Evolutionary conservation across 1,284 basidiomycete species (phyloP), one percentile per base, ranked within the genome.

Genomic region (Leucoagaricus sp.): DNA sequence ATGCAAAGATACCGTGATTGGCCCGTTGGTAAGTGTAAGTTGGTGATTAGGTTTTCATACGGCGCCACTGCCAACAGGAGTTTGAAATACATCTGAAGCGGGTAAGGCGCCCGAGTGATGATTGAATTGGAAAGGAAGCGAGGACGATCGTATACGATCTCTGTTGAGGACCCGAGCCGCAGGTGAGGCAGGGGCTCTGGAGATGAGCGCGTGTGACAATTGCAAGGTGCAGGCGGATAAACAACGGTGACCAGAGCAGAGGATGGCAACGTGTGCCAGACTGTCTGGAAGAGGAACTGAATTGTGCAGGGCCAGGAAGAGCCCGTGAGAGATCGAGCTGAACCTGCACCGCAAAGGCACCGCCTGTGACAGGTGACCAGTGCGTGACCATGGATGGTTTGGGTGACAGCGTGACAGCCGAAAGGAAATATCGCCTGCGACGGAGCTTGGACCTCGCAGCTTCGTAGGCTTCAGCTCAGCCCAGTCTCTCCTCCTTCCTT

Each of bases 381-480:
- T 25, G 45, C 47, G 54, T 51, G 48, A 41, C 40, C 36, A 38
- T 47, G 31, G 17, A 23, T 50, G 42, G 41, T 53, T 50, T 44
- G 58, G 65, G 70, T 71, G 67, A 63, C 61, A 64, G 61, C 65
- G 70, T 72, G 67, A 63, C 62, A 64, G 60, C 57, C 60, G 26
- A 38, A 44, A 50, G 55, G 55, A 56, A 56, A 50, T 56, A 56
- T 56, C 48, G 48, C 29, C 48, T 25, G 46, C 17, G 17, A 67
- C 66, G 64, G 67, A 68, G 60, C 67, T 68, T 64, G 50, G 60
- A 54, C 61, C 59, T 64, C 31, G 45, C 36, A 44, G 55, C 48
- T 29, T 55, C 21, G 53, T 25, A 55, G 47, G 54, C 54, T 34
- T 60, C 34, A 23, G 46, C 58, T 49, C 41, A 57, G 49, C 57